A percentile compares a stretch with the other conserved stretches of the same genome.
phyloP scores from a whole-genome alignment of 2,329 filamentous ascomycete species.

The Escovopsis weberi region DNA sequence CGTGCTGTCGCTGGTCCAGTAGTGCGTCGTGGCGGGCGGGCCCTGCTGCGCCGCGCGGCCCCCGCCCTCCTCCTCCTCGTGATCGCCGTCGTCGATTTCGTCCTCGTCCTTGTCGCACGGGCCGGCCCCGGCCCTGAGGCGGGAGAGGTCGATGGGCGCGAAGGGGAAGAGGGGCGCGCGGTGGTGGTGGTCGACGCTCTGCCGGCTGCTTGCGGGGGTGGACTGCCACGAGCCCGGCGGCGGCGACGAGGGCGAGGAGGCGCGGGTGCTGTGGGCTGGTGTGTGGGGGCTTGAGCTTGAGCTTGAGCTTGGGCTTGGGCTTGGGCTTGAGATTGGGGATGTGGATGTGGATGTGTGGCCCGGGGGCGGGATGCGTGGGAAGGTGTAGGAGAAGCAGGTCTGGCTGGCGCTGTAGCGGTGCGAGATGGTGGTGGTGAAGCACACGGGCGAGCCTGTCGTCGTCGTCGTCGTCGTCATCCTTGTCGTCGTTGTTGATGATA shows the following conservation, averaged over 20 bases:
- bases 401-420: slow-evolving; percentile 5
- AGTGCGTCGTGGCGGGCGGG: slow-evolving; percentile 45
- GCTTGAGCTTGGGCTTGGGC: too few species aligned
- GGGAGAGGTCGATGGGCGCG: slow-evolving; percentile 27
- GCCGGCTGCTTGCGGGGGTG: too few species aligned
- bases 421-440: slow-evolving; percentile 21
- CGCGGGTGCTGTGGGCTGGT: slow-evolving; percentile 20
- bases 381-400: too few species aligned
- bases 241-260: slow-evolving; percentile 3
- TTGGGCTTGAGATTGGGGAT: slow-evolving; percentile 6
- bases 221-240: too few species aligned
- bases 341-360: slow-evolving; percentile 21
- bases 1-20: slow-evolving; percentile 52
- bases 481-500: too few species aligned
- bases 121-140: slow-evolving; percentile 9
- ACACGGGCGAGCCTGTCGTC: slow-evolving; percentile 16
- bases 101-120: too few species aligned
- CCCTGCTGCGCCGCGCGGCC: slow-evolving; percentile 8
- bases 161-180: slow-evolving; percentile 34
- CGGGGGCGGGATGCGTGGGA: neutral
- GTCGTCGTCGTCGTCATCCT: too few species aligned
- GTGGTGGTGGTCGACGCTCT: slow-evolving; percentile 6
- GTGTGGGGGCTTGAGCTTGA: slow-evolving; percentile 18
- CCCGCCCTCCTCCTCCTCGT: slow-evolving; percentile 2
- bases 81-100: too few species aligned